Evolutionary conservation across 2,329 filamentous ascomycete genomes (phyloP).

Genomic region (Sporothrix schenckii): DNA sequence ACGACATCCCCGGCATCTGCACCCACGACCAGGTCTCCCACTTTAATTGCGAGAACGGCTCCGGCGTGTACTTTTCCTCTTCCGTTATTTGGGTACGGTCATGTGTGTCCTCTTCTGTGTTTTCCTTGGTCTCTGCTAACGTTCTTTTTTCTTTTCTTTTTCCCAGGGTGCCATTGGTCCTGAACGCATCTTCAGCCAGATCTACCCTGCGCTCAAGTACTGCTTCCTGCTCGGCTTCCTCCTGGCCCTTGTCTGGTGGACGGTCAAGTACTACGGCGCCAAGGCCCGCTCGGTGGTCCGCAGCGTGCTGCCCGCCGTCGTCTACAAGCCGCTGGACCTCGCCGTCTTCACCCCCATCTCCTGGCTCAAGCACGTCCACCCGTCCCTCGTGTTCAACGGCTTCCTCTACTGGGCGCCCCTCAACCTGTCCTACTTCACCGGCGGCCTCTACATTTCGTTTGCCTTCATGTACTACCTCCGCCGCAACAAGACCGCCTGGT

Average conservation of each 20-base stretch:
- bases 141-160: background rate
- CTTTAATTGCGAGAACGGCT: slow-evolving; percentile 57
- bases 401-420: slow-evolving; percentile 45
- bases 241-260: slow-evolving; percentile 48
- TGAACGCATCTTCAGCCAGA: slow-evolving; percentile 52
- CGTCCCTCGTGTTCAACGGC: slow-evolving; percentile 46
- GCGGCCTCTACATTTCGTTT: slow-evolving; percentile 49
- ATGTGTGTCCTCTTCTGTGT: no score
- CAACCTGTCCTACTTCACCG: slow-evolving; percentile 47
- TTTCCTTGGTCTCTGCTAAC: background rate
- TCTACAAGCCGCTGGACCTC: background rate
- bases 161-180: slow-evolving; percentile 61
- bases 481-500: slow-evolving; percentile 34
- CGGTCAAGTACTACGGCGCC: slow-evolving; percentile 33
- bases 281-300: background rate
- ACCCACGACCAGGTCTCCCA: slow-evolving; percentile 51
- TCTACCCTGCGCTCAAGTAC: slow-evolving; percentile 52
- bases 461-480: slow-evolving; percentile 41
- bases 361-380: slow-evolving; percentile 44
- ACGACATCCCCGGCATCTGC: slow-evolving; percentile 50
- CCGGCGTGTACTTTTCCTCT: slow-evolving; percentile 62
- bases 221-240: slow-evolving; percentile 56
- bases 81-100: slow-evolving; percentile 57
- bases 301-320: background rate
- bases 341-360: background rate